Evolutionary conservation across 306 rosid species (phyloP).

Genomic region (Lathyrus aphaca): DNA sequence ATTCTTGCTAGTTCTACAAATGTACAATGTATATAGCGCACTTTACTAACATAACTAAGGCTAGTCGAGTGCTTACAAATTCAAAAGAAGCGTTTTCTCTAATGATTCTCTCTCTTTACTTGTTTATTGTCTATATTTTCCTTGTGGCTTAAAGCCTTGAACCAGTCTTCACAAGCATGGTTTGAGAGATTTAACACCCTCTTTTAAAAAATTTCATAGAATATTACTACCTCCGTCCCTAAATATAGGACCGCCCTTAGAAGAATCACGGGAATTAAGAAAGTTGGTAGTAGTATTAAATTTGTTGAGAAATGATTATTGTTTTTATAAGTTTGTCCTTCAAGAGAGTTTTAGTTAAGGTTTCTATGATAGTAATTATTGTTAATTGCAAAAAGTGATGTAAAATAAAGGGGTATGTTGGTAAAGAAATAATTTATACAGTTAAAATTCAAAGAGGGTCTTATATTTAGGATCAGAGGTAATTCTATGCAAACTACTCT

Average conservation of each 20-base stretch:
- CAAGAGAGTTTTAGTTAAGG: too few relatives aligned
- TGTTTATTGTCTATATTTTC: constrained; percentile 21
- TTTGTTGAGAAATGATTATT: too few relatives aligned
- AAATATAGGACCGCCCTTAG: too few relatives aligned
- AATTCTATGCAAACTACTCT: constrained; percentile 10
- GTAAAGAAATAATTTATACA: too few relatives aligned
- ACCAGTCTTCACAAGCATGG: constrained; percentile 6
- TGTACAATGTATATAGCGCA: constrained; percentile 16
- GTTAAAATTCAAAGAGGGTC: too few relatives aligned
- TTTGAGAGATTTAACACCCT: constrained; percentile 22
- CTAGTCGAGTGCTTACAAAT: background rate
- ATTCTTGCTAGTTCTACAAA: constrained; percentile 9
- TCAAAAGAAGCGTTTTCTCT: constrained; percentile 13
- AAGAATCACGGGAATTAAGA: too few relatives aligned
- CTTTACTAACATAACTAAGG: constrained; percentile 11
- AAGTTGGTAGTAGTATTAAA: too few relatives aligned
- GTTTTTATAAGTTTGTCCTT: too few relatives aligned
- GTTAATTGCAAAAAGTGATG: too few relatives aligned
- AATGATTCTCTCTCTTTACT: constrained; percentile 17
- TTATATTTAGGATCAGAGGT: too few relatives aligned
- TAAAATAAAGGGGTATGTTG: too few relatives aligned
- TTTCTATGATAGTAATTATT: too few relatives aligned
- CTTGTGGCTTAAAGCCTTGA: background rate
- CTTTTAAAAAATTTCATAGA: background rate
- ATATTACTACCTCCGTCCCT: background rate